Evolutionary conservation across 140 eudicot species (phyloP), one percentile per base, ranked within the genome.

Genomic region (Flaveria floridana): DNA sequence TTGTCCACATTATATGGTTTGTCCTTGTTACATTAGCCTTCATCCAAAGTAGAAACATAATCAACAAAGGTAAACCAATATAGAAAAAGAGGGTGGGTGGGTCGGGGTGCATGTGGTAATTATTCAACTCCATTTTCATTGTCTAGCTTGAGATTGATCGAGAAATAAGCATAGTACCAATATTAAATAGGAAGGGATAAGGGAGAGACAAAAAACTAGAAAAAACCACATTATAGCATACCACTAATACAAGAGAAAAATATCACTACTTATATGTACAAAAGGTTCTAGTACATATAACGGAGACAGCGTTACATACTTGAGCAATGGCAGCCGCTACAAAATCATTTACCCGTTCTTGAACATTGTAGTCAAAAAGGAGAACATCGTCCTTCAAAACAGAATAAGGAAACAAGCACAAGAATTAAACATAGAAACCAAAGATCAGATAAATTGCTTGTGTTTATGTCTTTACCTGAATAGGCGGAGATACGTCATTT

Each of bases 21-120:
- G 98, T 90, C 93, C 97, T 80, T 84, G 98, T 93, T 68, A 88
- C 84, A 74, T 90, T 93, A 64, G 96, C 98, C 98, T 93, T 79
- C n/a, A 62, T 28, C 61, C 41, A 30, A 26, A 77, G 67, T 15
- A 39, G 77, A 23, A 30, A 51, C 63, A 72, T 65, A 47, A 37
- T 39, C 16, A 41, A 12, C 55, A 34, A 15, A 58, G n/a, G 56
- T 26, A 16, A 26, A 52, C 0, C 0, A 21, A 16, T 21, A 6
- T 7, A 44, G 9, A 44, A 10, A 8, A 44, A 34, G 41, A 34
- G 41, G 41, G 50, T 8, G 50, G 50, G 50, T 44, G 37, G 37
- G 4, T 34, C 8, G 41, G 41, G 41, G 41, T 34, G 41, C 41
- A 6, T 34, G 7, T 6, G 8, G 41, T 34, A 6, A 34, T 34